These are phyloP conservation scores for Ilex paraguariensis DNA, from an alignment of 305 asterid genomes.

Conservation along the genomic window DNA sequence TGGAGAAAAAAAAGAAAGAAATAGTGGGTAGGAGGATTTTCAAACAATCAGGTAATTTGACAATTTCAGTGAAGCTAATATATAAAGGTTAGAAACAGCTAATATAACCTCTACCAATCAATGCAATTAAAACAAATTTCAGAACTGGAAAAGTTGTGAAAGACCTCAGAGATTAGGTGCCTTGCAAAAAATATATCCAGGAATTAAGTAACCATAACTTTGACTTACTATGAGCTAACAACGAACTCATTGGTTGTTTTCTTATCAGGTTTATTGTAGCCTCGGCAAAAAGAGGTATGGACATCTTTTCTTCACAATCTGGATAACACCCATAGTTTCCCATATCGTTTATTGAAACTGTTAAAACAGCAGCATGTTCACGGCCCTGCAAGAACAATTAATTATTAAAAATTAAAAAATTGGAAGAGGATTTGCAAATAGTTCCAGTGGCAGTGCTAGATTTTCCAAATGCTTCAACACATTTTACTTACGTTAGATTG, in stretches of 20 bases:
- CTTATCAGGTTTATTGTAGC: constrained; percentile 50
- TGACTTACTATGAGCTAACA: constrained; percentile 68
- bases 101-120: too few relatives aligned
- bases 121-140: too few relatives aligned
- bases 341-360: constrained; percentile 62
- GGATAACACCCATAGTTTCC: constrained; percentile 93
- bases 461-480: not conserved
- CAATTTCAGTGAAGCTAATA: too few relatives aligned
- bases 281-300: constrained; percentile 57
- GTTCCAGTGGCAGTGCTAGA: not conserved
- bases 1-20: not conserved
- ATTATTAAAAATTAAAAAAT: not conserved
- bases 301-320: constrained; percentile 49
- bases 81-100: too few relatives aligned
- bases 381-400: constrained; percentile 44
- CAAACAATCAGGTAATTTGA: too few relatives aligned
- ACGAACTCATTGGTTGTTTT: constrained; percentile 61
- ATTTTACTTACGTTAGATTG: not conserved
- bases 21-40: not conserved
- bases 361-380: constrained; percentile 52
- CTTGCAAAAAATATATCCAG: not conserved
- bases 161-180: not conserved
- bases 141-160: too few relatives aligned
- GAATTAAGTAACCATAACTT: not conserved
- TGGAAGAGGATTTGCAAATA: not conserved